Percentiles rank a stretch among this genome's conserved stretches.
Conservation (phyloP, 2,329 filamentous ascomycete species). For the Dryadomyces quercus-mongolicae region DNA sequence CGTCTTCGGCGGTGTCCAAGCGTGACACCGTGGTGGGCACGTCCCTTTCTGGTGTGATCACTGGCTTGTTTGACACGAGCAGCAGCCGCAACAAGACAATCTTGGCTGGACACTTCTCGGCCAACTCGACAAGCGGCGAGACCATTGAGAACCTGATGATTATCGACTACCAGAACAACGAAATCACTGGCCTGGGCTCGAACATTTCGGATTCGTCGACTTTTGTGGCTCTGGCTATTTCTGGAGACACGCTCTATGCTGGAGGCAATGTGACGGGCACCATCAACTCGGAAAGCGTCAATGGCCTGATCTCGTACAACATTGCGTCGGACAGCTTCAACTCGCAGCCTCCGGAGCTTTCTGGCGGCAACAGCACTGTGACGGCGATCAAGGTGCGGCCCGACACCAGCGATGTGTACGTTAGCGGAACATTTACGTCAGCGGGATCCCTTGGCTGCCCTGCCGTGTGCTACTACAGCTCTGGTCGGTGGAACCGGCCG, state of each 20-base stretch:
- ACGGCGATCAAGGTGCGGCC: conserved; percentile 65
- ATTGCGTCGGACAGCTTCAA: conserved; percentile 51
- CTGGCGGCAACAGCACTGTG: conserved; percentile 58
- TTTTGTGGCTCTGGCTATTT: conserved; percentile 58
- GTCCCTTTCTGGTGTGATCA: conserved; percentile 55
- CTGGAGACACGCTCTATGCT: conserved; percentile 60
- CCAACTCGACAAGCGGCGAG: conserved; percentile 55
- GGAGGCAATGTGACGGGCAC: conserved; percentile 70
- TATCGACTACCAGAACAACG: conserved; percentile 60
- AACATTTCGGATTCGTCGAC: conserved; percentile 60
- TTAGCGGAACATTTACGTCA: conserved; percentile 73
- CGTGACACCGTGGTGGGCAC: conserved; percentile 28
- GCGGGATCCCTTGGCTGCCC: conserved; percentile 77
- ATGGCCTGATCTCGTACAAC: conserved; percentile 72
- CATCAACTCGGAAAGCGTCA: conserved; percentile 48
- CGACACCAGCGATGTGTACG: conserved; percentile 61
- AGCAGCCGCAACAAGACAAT: conserved; percentile 70
- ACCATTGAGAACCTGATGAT: conserved; percentile 70
- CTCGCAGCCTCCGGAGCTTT: conserved; percentile 63
- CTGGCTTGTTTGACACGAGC: conserved; percentile 60
- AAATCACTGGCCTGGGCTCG: conserved; percentile 57
- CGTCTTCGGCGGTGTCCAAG: conserved; percentile 27
- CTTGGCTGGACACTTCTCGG: conserved; percentile 75
- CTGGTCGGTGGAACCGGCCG: conserved; percentile 69
- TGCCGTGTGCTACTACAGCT: conserved; percentile 69